Evolutionary conservation across 106 monocot genomes (phyloP), one percentile per base, ranked within the genome.

Genomic region (Posidonia australis): DNA sequence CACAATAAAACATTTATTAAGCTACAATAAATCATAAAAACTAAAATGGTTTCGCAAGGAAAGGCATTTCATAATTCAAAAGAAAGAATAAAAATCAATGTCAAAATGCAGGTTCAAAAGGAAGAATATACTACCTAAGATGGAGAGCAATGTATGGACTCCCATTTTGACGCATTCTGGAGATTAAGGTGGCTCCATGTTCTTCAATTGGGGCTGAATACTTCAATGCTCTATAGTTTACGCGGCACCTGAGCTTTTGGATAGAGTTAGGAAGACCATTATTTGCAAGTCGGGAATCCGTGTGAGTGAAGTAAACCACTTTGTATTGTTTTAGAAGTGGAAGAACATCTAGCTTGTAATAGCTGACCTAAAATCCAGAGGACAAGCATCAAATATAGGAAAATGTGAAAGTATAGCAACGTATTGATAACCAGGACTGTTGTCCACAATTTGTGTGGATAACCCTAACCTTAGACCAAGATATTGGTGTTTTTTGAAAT

Each of bases 71-170:
- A 44, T 42, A 31, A 11, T 45, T 62, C 1, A 22, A 62, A 62
- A 13, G 0, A 17, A 13, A 43, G 20, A 14, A 61, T 28, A n/a
- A 28, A 16, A 58, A 4, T 36, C 28, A 58, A 58, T 26, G 10
- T 27, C 14, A 26, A 58, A 58, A 13, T 5, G 14, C 25, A 17
- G 5, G 12, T 58, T 14, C 25, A 27, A 29, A 58, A 29, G 27
- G 27, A 58, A 23, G 10, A 26, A 7, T 58, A 18, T 7, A 64
- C 74, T 80, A 71, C 90, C 96, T 80, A 72, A 98, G 75, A 77
- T 98, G 96, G 24, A 98, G 96, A 64, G 90, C 84, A 72, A 98
- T 67, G 73, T 90, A 98, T 51, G 87, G 90, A n/a, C 66, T 72
- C 74, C 82, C 90, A 46, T 66, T 47, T 70, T 77, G 65, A 16